Evolutionary conservation across 768 basidiomycete species (phyloP).

Genomic region (Pleurotus tuoliensis): DNA sequence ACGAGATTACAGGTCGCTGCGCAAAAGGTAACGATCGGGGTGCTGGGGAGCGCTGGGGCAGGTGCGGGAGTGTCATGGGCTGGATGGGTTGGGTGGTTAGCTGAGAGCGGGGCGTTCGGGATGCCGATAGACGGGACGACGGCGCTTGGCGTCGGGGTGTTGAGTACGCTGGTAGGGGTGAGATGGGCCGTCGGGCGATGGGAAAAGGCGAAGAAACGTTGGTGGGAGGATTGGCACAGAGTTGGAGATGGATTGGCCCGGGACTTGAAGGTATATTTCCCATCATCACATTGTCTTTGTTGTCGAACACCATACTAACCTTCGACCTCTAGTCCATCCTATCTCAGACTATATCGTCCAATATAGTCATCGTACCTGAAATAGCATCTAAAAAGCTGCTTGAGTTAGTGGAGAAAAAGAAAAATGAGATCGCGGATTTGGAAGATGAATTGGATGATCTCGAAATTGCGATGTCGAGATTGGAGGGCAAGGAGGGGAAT

Average conservation of each 20-base stretch:
- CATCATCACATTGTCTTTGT: not conserved
- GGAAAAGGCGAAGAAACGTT: conserved; percentile 63
- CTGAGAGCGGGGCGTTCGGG: conserved; percentile 32
- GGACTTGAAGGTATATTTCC: conserved; percentile 52
- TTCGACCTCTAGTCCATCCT: conserved; percentile 36
- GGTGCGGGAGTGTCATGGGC: conserved; percentile 58
- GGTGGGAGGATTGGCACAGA: conserved; percentile 66
- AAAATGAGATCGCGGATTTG: conserved; percentile 40
- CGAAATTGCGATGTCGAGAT: conserved; percentile 13
- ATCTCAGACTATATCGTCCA: conserved; percentile 42
- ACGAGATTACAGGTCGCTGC: conserved; percentile 59
- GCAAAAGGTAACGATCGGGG: conserved; percentile 51
- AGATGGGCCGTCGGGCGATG: conserved; percentile 65
- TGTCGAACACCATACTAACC: not conserved
- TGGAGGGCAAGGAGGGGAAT: too few species aligned
- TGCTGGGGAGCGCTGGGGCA: conserved; percentile 41
- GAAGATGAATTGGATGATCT: conserved; percentile 39
- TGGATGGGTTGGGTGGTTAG: conserved; percentile 52
- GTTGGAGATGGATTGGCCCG: conserved; percentile 59
- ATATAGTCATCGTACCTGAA: conserved; percentile 49
- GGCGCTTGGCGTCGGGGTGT: conserved; percentile 53
- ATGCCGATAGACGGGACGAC: conserved; percentile 49
- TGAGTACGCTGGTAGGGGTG: conserved; percentile 45
- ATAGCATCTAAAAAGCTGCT: conserved; percentile 44
- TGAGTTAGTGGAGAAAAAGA: conserved; percentile 34